phyloP scores from a whole-genome alignment of 2,329 filamentous ascomycete genomes.

The Ophiostoma himal-ulmi region DNA sequence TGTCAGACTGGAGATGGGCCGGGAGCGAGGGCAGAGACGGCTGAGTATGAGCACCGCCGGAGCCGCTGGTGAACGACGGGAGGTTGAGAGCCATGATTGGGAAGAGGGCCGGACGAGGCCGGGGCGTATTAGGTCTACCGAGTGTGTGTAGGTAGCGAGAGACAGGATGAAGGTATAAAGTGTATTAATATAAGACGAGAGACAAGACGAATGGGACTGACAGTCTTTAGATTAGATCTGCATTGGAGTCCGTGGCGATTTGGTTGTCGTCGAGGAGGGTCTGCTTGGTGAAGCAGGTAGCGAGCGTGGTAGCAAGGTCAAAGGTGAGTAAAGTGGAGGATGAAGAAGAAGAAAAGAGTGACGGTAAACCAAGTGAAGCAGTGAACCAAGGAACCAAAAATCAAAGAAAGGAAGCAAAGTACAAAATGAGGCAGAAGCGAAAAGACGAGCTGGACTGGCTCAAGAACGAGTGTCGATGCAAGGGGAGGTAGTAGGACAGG shows the following conservation, averaged over 20 bases:
- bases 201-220: background rate
- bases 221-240: background rate
- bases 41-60: slow-evolving; percentile 66
- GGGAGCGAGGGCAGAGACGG: slow-evolving; percentile 84
- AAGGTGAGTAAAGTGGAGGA: background rate
- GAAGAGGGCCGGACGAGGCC: slow-evolving; percentile 18
- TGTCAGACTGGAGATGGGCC: slow-evolving; percentile 61
- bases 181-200: background rate
- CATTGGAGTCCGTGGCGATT: background rate
- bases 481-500: background rate
- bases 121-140: slow-evolving; percentile 2
- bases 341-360: background rate
- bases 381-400: background rate
- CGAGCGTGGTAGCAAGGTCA: background rate
- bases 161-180: background rate
- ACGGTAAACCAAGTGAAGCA: background rate
- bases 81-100: slow-evolving; percentile 56
- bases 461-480: slow-evolving; percentile 18
- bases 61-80: slow-evolving; percentile 41
- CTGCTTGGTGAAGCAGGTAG: background rate
- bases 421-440: slow-evolving; percentile 14
- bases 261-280: background rate
- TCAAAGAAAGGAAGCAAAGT: background rate
- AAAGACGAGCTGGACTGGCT: slow-evolving; percentile 14
- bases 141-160: background rate